Conservation (phyloP, 2,329 filamentous ascomycete genomes). For the Aspergillus melleus region DNA sequence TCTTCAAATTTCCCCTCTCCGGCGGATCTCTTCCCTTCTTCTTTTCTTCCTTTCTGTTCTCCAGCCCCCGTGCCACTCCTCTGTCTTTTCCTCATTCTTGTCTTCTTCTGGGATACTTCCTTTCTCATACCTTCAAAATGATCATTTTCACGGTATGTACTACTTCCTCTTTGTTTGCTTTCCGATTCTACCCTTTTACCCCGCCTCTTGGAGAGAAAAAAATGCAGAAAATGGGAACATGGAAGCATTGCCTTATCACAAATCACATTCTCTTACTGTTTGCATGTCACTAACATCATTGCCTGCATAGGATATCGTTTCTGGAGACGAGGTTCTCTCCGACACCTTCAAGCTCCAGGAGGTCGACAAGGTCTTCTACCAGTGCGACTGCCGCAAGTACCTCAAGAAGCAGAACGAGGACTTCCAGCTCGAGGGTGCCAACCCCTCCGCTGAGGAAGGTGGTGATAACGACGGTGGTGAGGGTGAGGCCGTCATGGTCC, state of each 20-base stretch:
- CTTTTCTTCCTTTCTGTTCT: slow-evolving; percentile 27
- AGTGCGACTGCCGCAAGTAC: slow-evolving; percentile 91
- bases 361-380: slow-evolving; percentile 77
- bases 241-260: no score
- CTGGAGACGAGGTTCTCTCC: slow-evolving; percentile 93
- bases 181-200: neutral
- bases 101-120: slow-evolving; percentile 20
- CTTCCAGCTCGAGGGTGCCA: slow-evolving; percentile 73
- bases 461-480: slow-evolving; percentile 71
- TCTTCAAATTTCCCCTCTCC: slow-evolving; percentile 33
- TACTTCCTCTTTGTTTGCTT: neutral
- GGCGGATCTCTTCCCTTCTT: slow-evolving; percentile 22
- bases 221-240: neutral
- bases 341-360: slow-evolving; percentile 86
- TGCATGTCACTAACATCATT: slow-evolving; percentile 11
- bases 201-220: neutral
- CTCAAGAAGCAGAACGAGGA: slow-evolving; percentile 67
- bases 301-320: slow-evolving; percentile 72
- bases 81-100: slow-evolving; percentile 21
- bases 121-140: slow-evolving; percentile 58
- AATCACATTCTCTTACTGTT: neutral
- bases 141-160: slow-evolving; percentile 67
- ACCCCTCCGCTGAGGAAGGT: slow-evolving; percentile 87
- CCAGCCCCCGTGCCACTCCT: slow-evolving; percentile 26
- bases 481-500: slow-evolving; percentile 67